Conservation (phyloP, 345 rosid genomes). For the Populus euphratica region DNA sequence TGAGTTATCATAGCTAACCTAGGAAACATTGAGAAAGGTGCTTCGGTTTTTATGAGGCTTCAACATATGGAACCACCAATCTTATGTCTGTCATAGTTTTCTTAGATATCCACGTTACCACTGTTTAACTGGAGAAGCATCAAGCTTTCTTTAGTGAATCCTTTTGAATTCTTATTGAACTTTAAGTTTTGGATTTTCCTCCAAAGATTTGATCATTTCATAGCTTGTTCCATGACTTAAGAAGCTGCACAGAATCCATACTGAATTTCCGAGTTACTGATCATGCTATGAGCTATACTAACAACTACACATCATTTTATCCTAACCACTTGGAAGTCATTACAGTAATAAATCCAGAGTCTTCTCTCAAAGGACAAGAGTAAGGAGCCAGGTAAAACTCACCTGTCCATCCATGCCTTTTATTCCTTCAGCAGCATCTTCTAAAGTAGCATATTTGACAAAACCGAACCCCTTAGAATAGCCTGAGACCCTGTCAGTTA, state of each 20-base stretch:
- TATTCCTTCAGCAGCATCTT: slow-evolving; percentile 80
- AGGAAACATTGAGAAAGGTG: not conserved
- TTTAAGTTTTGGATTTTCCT: not conserved
- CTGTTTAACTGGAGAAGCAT: not conserved
- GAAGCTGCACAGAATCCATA: not conserved
- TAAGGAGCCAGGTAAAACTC: not conserved
- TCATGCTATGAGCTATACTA: not conserved
- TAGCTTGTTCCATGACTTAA: not conserved
- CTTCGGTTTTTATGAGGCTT: not conserved
- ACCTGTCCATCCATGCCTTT: slow-evolving; percentile 96
- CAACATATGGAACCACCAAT: not conserved
- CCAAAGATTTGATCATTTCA: not conserved
- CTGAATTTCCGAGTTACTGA: not conserved
- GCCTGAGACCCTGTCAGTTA: slow-evolving; percentile 72
- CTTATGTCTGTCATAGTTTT: not conserved
- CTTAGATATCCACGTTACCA: not conserved
- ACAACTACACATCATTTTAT: not conserved
- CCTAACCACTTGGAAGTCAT: not conserved
- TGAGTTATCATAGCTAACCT: not conserved
- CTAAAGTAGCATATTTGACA: slow-evolving; percentile 66
- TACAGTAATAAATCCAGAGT: not conserved
- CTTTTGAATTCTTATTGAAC: not conserved
- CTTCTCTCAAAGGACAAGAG: not conserved
- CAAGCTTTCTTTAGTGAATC: not conserved
- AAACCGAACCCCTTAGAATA: slow-evolving; percentile 94